A percentile compares a stretch with the other conserved stretches of the same genome.
These are phyloP conservation scores for Limonium bicolor DNA, from an alignment of 148 eudicot genomes.

Conservation along the genomic window DNA sequence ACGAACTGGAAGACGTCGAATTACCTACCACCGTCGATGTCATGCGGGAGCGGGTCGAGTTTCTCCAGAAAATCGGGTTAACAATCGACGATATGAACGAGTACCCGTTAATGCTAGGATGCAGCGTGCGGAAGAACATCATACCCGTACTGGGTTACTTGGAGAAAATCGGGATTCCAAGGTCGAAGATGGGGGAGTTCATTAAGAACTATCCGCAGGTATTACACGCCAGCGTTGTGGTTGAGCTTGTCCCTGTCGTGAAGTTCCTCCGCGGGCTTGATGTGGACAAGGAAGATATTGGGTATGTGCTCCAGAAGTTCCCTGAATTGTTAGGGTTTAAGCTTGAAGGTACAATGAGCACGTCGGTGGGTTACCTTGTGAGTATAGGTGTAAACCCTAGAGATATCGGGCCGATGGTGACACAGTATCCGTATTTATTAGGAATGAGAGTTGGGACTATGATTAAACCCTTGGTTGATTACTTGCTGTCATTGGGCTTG, in stretches of 20 bases:
- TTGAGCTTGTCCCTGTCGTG: constrained; percentile 76
- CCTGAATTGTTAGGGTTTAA: constrained; percentile 87
- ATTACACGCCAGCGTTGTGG: constrained; percentile 82
- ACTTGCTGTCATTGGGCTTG: constrained; percentile 60
- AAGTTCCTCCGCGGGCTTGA: constrained; percentile 85
- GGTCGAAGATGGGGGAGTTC: constrained; percentile 69
- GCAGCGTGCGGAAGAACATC: constrained; percentile 76
- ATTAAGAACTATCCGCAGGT: constrained; percentile 79
- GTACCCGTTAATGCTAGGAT: constrained; percentile 82
- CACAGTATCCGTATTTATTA: constrained; percentile 69
- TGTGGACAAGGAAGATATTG: constrained; percentile 74
- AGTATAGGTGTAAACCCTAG: constrained; percentile 87
- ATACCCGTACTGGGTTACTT: constrained; percentile 88
- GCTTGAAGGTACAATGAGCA: constrained; percentile 96
- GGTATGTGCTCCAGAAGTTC: constrained; percentile 77
- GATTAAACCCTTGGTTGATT: constrained; percentile 89
- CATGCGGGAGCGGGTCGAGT: constrained; percentile 88
- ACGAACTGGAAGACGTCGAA: constrained; percentile 73
- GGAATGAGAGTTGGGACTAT: constrained; percentile 98
- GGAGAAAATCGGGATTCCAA: constrained; percentile 72
- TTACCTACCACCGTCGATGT: constrained; percentile 91
- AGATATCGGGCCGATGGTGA: constrained; percentile 93
- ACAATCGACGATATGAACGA: constrained; percentile 82
- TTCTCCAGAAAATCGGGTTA: constrained; percentile 74
- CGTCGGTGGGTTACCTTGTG: constrained; percentile 80